A percentile compares a stretch with the other conserved stretches of the same genome.
These are phyloP conservation scores for Septoria petroselini DNA, from an alignment of 2,329 filamentous ascomycete species.

Conservation along the genomic window DNA sequence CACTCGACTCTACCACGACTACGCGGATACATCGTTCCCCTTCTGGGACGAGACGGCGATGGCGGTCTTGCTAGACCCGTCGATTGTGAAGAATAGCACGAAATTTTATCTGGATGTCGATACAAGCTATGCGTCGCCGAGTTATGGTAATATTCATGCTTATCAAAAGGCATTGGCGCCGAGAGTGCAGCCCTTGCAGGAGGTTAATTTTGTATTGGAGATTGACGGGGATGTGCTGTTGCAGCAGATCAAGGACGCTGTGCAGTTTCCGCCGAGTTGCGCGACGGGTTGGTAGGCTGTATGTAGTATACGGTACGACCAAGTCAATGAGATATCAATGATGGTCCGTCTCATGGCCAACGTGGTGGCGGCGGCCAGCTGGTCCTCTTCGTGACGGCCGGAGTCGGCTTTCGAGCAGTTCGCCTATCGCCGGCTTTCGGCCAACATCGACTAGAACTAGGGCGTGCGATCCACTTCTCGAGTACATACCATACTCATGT, in stretches of 20 bases:
- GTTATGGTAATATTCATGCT: slow-evolving; percentile 46
- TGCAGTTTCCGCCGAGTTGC: slow-evolving; percentile 33
- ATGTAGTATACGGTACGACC: too few relatives aligned
- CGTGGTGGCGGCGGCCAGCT: slow-evolving; percentile 10
- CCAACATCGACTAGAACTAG: neutral
- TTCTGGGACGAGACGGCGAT: slow-evolving; percentile 50
- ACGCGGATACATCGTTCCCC: slow-evolving; percentile 43
- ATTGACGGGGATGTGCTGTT: slow-evolving; percentile 41
- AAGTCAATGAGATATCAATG: too few relatives aligned
- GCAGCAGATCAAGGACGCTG: slow-evolving; percentile 40
- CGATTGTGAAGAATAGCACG: slow-evolving; percentile 41
- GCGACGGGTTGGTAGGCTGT: slow-evolving; percentile 2
- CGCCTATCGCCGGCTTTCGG: slow-evolving; percentile 13
- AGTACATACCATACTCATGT: neutral
- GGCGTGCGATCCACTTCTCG: slow-evolving; percentile 6
- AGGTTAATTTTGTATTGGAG: slow-evolving; percentile 43
- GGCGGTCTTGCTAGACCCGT: slow-evolving; percentile 42
- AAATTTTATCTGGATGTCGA: slow-evolving; percentile 46
- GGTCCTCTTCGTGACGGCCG: slow-evolving; percentile 17
- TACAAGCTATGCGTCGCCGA: slow-evolving; percentile 42
- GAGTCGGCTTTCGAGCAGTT: neutral
- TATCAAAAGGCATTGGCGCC: slow-evolving; percentile 44
- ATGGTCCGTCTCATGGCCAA: too few relatives aligned
- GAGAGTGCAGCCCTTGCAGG: slow-evolving; percentile 33
- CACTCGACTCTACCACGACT: slow-evolving; percentile 40